Evolutionary conservation across 257 asterid species (phyloP), one percentile per base, ranked within the genome.

Genomic region (Fraxinus americana): DNA sequence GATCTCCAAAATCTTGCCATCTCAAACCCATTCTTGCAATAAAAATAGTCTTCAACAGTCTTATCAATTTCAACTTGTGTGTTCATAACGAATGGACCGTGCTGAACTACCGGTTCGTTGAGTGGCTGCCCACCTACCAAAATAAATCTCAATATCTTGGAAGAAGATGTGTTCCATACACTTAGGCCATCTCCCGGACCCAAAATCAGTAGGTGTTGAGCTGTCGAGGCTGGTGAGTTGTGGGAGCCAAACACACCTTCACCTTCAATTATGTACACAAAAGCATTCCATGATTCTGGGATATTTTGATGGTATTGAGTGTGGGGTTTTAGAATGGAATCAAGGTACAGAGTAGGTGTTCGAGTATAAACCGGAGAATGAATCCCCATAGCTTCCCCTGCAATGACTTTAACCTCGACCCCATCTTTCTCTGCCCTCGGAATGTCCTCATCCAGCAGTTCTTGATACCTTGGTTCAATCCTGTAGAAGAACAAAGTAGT

Each of bases 61-160:
- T 86, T 84, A 70, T 92, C 92, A 63, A 92, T 90, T 73, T 95
- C 97, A 52, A 89, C 97, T 67, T 93, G 91, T 7, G 99, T 87
- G 87, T 92, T 94, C 99, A 94, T 94, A 85, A 94, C 99, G 83
- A 94, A 94, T 7, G 99, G 99, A 70, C 99, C 99, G 66, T 90
- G 89, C 82, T 91, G 97, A 66, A 83, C 97, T 11, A 94, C 96
- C 1, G 98, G 96, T 66, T 94, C 99, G 39, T 88, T 87, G 16
- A 94, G 79, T 21, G 99, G 99, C 80, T 89, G 82, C 35, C 99
- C 99, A 9, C 91, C 92, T 1, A 91, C 88, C 83, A 94, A 69
- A 71, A 94, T 84, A 78, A 91, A 92, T 83, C 97, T 89, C 85
- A 94, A 73, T 43, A 86, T 69, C 75, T 67, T 75, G 2, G 67